Conservation (phyloP, 2,329 filamentous ascomycete species). For the Chalara sp. region DNA sequence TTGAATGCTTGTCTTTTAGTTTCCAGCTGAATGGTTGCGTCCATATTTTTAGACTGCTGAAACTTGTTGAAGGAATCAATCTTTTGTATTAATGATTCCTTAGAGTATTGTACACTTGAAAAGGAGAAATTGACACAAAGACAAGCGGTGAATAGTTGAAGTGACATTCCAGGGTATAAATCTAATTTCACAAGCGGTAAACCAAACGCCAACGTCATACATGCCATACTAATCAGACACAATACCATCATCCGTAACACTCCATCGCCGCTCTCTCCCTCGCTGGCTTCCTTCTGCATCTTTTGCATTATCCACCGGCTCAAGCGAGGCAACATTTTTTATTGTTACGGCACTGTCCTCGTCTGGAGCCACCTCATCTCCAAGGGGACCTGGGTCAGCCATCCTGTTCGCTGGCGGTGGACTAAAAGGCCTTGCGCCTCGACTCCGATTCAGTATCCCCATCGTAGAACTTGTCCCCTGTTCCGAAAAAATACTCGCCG, state of each 20-base stretch:
- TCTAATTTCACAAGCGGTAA: too few species aligned
- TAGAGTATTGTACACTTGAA: too few species aligned
- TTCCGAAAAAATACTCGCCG: constrained; percentile 47
- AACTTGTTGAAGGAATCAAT: too few species aligned
- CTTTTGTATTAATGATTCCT: too few species aligned
- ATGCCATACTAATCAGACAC: constrained; percentile 11
- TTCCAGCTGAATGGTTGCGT: too few species aligned
- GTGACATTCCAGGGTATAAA: too few species aligned
- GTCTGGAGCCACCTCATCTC: neutral
- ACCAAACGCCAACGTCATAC: too few species aligned
- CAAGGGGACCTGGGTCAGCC: constrained; percentile 13
- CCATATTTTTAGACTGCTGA: too few species aligned
- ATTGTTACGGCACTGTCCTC: neutral
- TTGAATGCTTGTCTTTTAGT: too few species aligned
- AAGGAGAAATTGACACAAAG: too few species aligned
- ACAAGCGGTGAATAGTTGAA: too few species aligned
- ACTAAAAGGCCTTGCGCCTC: constrained; percentile 52
- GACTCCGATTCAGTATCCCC: constrained; percentile 39
- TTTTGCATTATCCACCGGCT: neutral
- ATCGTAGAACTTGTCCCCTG: constrained; percentile 13
- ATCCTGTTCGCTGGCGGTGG: constrained; percentile 32
- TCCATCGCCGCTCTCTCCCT: constrained; percentile 22
- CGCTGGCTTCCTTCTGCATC: constrained; percentile 1
- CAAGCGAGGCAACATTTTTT: neutral
- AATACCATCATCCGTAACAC: constrained; percentile 22